Evolutionary conservation across 306 rosid genomes (phyloP), one percentile per base, ranked within the genome.

Genomic region (Cicer judaicum): DNA sequence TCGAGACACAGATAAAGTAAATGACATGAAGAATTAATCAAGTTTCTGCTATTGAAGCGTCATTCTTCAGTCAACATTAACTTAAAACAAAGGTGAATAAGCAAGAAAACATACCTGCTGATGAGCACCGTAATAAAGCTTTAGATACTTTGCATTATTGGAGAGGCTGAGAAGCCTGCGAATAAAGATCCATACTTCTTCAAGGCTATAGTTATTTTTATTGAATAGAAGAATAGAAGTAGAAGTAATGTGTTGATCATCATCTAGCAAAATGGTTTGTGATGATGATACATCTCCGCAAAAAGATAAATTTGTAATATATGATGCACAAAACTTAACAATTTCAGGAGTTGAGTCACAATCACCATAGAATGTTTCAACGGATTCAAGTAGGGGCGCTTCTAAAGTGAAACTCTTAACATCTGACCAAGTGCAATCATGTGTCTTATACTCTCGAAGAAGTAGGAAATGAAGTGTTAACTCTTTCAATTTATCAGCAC

Each of bases 301-400:
- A 14, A 10, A 70, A 49, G 57, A 2, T 39, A 78, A 70, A 0
- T 49, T 12, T n/a, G 1, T 50, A 13, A 70, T 42, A 70, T 7
- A 42, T 1, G 70, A 44, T 46, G 60, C 59, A 68, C 75, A 19
- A 50, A 75, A 12, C 42, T 64, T 49, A 24, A 2, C 4, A 0
- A 64, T 19, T 10, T 2, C 19, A 56, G 60, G 4, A 44, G 12
- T 0, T 56, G 67, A 44, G 8, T 13, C 10, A 21, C 60, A 47
- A 46, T 6, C 36, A 18, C 36, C 34, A 2, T 24, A 24, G 34
- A 21, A 1, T 21, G 24, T 21, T 21, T 21, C 24, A 21, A 21
- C 24, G 2, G 24, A 1, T 73, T 65, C 64, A 65, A 76, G 80
- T n/a, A 41, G n/a, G 41, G 74, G 80, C 48, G 12, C 75, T 10